Evolutionary conservation across 306 rosid species (phyloP).

Genomic region (Vigna mungo): DNA sequence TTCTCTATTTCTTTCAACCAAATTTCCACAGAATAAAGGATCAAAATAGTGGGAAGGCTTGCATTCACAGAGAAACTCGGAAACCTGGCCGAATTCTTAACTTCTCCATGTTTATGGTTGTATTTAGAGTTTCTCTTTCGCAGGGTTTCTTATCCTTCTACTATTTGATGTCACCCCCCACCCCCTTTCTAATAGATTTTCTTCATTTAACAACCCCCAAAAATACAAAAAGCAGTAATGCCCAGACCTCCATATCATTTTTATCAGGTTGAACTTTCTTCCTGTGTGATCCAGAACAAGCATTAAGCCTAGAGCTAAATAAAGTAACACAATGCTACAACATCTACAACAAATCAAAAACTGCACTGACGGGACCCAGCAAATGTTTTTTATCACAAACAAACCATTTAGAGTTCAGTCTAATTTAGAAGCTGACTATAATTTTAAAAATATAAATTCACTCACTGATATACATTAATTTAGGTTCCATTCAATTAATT

Average conservation of each 20-base stretch:
- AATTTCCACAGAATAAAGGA: neutral
- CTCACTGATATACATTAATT: conserved; percentile 1
- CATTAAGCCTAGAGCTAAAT: neutral
- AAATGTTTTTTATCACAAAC: neutral
- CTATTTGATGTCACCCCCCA: neutral
- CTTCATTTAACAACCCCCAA: too few relatives aligned
- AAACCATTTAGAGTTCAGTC: neutral
- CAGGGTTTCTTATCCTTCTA: neutral
- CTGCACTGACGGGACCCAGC: neutral
- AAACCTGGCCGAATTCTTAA: neutral
- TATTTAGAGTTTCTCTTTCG: neutral
- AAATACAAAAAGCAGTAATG: neutral
- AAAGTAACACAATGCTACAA: neutral
- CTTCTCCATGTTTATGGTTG: neutral
- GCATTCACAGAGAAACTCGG: neutral
- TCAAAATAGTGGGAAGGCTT: neutral
- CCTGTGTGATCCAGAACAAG: neutral
- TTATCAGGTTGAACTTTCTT: conserved; percentile 4
- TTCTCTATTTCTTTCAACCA: neutral
- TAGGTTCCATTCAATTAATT: conserved; percentile 3
- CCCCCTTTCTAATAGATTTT: neutral
- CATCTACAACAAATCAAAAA: neutral
- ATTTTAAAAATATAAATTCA: neutral
- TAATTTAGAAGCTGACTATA: too few relatives aligned
- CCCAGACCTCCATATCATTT: neutral